Conservation (phyloP, 2,329 filamentous ascomycete species). For the Aureobasidium uvarum region DNA sequence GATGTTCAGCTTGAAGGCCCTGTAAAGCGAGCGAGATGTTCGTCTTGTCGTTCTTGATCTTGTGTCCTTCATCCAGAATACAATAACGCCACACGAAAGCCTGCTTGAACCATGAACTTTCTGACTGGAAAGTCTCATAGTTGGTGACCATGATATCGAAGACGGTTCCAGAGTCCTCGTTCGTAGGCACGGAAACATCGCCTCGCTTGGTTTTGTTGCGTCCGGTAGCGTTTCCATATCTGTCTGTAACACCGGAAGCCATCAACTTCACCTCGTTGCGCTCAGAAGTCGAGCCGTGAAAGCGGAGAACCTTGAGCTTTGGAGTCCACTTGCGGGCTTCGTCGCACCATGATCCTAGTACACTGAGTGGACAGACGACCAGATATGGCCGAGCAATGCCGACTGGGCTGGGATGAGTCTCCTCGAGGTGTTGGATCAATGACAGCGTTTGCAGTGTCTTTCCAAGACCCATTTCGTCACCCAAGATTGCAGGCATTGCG, state of each 20-base stretch:
- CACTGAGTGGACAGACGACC: constrained; percentile 53
- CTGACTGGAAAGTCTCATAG: constrained; percentile 50
- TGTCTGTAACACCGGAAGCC: constrained; percentile 47
- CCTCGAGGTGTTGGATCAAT: constrained; percentile 50
- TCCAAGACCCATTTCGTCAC: constrained; percentile 54
- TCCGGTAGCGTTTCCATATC: constrained; percentile 46
- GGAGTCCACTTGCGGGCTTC: constrained; percentile 52
- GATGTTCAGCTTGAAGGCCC: constrained; percentile 48
- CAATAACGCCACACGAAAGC: constrained; percentile 54
- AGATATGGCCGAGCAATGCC: constrained; percentile 46
- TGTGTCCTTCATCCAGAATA: constrained; percentile 56
- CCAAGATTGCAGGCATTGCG: constrained; percentile 48
- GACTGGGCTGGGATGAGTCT: constrained; percentile 41
- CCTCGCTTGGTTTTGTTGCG: constrained; percentile 28
- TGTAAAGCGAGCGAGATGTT: constrained; percentile 47
- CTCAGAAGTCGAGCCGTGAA: constrained; percentile 49
- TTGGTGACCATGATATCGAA: constrained; percentile 52
- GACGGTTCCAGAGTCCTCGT: constrained; percentile 29
- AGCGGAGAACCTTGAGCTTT: constrained; percentile 47
- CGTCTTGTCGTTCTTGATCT: constrained; percentile 51
- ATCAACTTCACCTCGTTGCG: constrained; percentile 49
- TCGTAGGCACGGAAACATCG: constrained; percentile 35
- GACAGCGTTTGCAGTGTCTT: constrained; percentile 53
- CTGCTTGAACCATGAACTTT: constrained; percentile 51
- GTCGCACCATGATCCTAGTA: constrained; percentile 51